Evolutionary conservation across 306 rosid species (phyloP), one percentile per base, ranked within the genome.

Genomic region (Prunus davidiana): DNA sequence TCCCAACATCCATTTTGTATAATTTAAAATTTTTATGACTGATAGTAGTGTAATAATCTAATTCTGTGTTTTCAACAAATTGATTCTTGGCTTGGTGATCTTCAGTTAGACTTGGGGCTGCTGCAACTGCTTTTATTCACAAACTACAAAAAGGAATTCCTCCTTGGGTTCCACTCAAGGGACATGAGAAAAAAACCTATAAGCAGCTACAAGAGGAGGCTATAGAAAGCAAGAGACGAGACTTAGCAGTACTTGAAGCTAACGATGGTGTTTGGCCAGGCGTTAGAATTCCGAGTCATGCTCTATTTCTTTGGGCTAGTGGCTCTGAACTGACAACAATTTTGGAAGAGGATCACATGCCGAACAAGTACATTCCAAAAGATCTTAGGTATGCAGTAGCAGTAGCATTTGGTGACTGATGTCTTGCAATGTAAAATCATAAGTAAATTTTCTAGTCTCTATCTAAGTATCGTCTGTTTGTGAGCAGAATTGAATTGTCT

Each of bases 111-210:
- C 81, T 92, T 0, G 93, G 80, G 65, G 97, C 98, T 77, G 81
- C 91, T 43, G 97, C 97, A 30, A 92, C 97, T 73, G 96, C 96
- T 76, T 80, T 92, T 63, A 82, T 92, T 79, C 97, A 89, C 86
- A 95, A 95, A 81, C 88, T 95, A 52, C 98, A 90, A 56, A 95
- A 84, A 9, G 98, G 98, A 45, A 88, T 92, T 68, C 89, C 97
- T 47, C 98, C 97, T 6, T 95, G 98, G 98, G 93, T 95, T 87
- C 98, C 98, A 65, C 82, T 92, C 20, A 95, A 92, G 83, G 98
- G 98, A 69, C 83, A 24, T 58, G 97, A 95, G 80, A 58, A 83
- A 79, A 95, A 95, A 84, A 88, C 96, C 38, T 92, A 89, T 67
- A 85, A 90, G 90, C 92, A 92, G 89, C 91, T 89, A 79, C 98